A percentile compares a stretch with the other conserved stretches of the same genome.
Evolutionary conservation across 2,329 filamentous ascomycete species (phyloP).

Genomic region (Blumeriella jaapii): DNA sequence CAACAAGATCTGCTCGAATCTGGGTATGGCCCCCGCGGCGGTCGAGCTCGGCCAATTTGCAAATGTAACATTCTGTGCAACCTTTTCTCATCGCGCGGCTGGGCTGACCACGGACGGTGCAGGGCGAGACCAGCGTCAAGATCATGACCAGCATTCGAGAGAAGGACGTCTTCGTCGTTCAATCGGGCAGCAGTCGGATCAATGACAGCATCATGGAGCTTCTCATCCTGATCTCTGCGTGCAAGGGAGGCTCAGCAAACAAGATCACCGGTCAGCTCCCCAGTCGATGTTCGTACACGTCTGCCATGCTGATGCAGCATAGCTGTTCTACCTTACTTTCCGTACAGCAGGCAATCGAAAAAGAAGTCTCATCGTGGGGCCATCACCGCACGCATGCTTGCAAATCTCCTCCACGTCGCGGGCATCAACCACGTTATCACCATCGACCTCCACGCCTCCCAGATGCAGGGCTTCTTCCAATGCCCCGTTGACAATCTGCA

Average conservation of each 20-base stretch:
- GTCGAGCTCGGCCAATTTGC: conserved; percentile 60
- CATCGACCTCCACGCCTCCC: conserved; percentile 89
- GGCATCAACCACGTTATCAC: conserved; percentile 97
- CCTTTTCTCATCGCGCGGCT: conserved; percentile 22
- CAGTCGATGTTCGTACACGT: background rate
- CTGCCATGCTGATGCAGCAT: conserved; percentile 14
- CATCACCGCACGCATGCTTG: conserved; percentile 94
- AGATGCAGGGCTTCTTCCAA: conserved; percentile 99
- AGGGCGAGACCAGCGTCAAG: conserved; percentile 60
- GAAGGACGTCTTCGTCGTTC: conserved; percentile 97
- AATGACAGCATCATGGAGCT: conserved; percentile 99
- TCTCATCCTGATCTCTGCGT: conserved; percentile 97
- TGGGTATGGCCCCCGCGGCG: conserved; percentile 52
- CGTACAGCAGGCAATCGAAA: conserved; percentile 98
- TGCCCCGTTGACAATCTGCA: conserved; percentile 96
- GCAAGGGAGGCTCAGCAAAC: conserved; percentile 93
- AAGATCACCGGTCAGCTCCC: conserved; percentile 73
- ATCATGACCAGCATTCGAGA: conserved; percentile 74
- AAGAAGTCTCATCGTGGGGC: conserved; percentile 96
- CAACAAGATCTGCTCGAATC: conserved; percentile 53
- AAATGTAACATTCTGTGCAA: conserved; percentile 42
- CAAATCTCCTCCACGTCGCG: conserved; percentile 84
- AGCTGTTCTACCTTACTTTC: conserved; percentile 91
- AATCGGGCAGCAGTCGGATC: conserved; percentile 90
- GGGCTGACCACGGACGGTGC: no score